Conservation (phyloP, 495 filamentous ascomycete species). For the Cenococcum geophilum region DNA sequence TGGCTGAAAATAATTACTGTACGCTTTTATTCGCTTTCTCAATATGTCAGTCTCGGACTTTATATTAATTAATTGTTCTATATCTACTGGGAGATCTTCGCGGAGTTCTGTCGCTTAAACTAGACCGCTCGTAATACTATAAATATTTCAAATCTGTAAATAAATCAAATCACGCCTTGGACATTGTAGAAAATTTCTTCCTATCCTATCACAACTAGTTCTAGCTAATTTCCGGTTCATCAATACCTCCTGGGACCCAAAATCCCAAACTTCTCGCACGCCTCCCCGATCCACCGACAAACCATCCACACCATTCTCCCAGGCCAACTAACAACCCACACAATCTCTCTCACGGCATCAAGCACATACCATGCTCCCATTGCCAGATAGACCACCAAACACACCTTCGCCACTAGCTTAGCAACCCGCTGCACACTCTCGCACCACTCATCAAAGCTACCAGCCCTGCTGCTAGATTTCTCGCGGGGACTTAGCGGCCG, state of each 20-base stretch:
- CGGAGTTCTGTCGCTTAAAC: too few relatives aligned
- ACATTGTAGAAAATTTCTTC: neutral
- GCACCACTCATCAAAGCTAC: conserved; percentile 12
- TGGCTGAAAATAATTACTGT: conserved; percentile 4
- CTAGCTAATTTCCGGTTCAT: conserved; percentile 7
- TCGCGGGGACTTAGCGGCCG: too few relatives aligned
- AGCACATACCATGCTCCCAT: conserved; percentile 25
- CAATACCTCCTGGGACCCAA: conserved; percentile 8
- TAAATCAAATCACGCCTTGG: too few relatives aligned
- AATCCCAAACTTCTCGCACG: conserved; percentile 21
- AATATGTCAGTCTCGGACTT: too few relatives aligned
- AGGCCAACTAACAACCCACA: conserved; percentile 16
- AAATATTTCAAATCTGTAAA: too few relatives aligned
- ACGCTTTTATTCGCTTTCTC: neutral
- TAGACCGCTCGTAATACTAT: too few relatives aligned
- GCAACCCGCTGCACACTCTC: conserved; percentile 2
- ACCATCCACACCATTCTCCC: conserved; percentile 11
- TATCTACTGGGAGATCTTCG: too few relatives aligned
- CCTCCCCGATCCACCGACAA: neutral
- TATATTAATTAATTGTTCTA: too few relatives aligned
- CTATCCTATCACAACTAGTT: neutral
- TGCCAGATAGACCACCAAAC: conserved; percentile 21
- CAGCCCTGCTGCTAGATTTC: neutral
- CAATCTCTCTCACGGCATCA: conserved; percentile 23
- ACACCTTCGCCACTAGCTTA: conserved; percentile 19